These are phyloP conservation scores for Candida jianshihensis DNA, from an alignment of 805 yeast genomes.

Conservation along the genomic window DNA sequence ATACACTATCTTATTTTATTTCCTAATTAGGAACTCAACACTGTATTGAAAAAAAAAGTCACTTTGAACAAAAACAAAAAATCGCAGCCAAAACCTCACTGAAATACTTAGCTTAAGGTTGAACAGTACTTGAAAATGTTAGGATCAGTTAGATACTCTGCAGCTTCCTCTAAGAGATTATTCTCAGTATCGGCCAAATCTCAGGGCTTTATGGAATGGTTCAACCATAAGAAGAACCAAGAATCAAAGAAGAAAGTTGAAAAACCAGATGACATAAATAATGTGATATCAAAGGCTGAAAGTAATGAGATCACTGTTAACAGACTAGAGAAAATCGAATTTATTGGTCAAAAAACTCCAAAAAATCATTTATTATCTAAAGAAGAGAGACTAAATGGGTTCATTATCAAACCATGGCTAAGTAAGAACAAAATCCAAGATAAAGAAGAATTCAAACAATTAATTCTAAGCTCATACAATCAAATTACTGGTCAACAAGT, in stretches of 20 bases:
- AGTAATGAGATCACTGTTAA: constrained; percentile 20
- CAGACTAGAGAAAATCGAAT: constrained; percentile 19
- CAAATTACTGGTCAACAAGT: constrained; percentile 8
- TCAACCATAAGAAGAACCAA: constrained; percentile 25
- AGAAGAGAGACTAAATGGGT: constrained; percentile 16
- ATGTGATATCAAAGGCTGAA: constrained; percentile 31
- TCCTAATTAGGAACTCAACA: constrained; percentile 13
- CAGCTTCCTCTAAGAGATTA: background rate
- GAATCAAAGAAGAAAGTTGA: constrained; percentile 12
- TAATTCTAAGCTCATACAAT: constrained; percentile 15
- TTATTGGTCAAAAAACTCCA: constrained; percentile 18
- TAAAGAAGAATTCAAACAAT: constrained; percentile 21
- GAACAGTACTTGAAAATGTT: background rate
- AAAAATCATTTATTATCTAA: constrained; percentile 6
- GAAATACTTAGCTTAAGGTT: background rate
- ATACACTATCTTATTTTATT: too few relatives aligned
- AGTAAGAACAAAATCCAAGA: constrained; percentile 18
- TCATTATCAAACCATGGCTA: constrained; percentile 31
- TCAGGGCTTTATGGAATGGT: constrained; percentile 34
- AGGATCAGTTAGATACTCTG: background rate
- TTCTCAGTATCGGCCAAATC: background rate
- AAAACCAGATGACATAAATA: constrained; percentile 19
- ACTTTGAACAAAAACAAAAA: constrained; percentile 1
- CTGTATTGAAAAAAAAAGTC: background rate
- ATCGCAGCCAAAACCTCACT: background rate